Base-by-base conservation (phyloP, 371 early-diverging fungal genomes). In the Apophysomyces sp. region DNA sequence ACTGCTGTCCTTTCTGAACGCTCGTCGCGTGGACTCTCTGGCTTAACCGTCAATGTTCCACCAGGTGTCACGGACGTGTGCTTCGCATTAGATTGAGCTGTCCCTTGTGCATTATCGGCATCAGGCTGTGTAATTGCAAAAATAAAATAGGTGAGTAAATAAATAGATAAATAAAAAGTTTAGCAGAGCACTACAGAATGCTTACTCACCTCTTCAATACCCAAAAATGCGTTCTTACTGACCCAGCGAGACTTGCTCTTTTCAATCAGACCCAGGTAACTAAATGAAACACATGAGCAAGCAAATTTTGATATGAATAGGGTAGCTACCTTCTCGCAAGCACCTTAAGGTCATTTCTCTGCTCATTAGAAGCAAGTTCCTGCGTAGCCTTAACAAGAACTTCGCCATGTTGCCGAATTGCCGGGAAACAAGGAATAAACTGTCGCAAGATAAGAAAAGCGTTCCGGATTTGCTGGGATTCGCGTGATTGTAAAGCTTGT, bases 381-480 rank as follows among this genome's bases (percentile, higher is more conserved):
- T 72, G 68, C 2, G 75, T 65, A 8, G 74, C 72, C 16, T 67
- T 64, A 7, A 73, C 44, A 29, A 78, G 63, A 1, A 60, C 67
- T 26, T 75, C 66, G 21, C 90, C 93, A 34, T 90, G 72, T 21
- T 80, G 71, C 0, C 61, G 64, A 7, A 85, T 77, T 1, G 72
- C 70, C 2, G 94, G 94, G 68, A 87, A 92, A 58, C 79, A 76
- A 9, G 84, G 74, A 5, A 74, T 66, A 16, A 92, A 81, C 49
- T 86, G 81, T 30, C 86, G 85, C 16, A 94, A 72, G 9, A 92
- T 82, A 41, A 90, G 69, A 54, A 92, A 89, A 0, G 90, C 74
- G 61, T 94, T 94, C 12, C 89, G 86, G 61, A 90, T 87, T 58
- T 85, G 83, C 65, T 89, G 85, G 37, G 86, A 83, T 62, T 92